Conservation (phyloP, 192 early-diverging fungal genomes). For the Coemansia sp. region DNA sequence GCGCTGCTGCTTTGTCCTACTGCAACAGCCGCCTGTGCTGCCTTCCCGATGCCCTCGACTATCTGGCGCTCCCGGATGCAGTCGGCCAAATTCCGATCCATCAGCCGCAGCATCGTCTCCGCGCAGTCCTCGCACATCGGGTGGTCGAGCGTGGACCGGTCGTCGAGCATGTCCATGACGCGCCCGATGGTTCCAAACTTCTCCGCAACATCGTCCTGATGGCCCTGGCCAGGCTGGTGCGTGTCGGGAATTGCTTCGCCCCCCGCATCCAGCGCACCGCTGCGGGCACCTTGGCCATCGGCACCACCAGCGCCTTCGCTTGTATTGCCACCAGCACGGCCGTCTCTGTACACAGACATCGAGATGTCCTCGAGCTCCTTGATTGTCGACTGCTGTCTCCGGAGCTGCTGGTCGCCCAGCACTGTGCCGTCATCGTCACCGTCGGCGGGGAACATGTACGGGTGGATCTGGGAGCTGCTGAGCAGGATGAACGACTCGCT, state of each 20-base stretch:
- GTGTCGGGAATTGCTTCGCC: background rate
- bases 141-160: conserved; percentile 72
- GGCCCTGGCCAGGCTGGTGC: background rate
- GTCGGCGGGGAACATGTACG: conserved; percentile 9
- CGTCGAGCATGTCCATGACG: conserved; percentile 77
- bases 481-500: conserved; percentile 49
- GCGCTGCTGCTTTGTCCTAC: background rate
- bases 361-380: background rate
- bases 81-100: conserved; percentile 73
- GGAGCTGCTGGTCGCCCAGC: background rate
- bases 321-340: no score
- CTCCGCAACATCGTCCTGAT: conserved; percentile 31
- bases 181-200: conserved; percentile 53
- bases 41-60: conserved; percentile 70
- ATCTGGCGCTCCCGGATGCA: conserved; percentile 72
- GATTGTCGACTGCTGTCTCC: conserved; percentile 1
- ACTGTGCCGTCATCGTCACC: background rate
- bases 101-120: conserved; percentile 67
- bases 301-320: background rate
- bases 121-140: conserved; percentile 93
- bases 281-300: background rate
- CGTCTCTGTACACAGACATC: background rate
- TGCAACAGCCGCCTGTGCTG: conserved; percentile 50
- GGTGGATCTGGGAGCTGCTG: conserved; percentile 44
- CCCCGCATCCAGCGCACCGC: background rate